Evolutionary conservation across 805 yeast genomes (phyloP), one percentile per base, ranked within the genome.

Genomic region (Hanseniaspora jakobsenii): DNA sequence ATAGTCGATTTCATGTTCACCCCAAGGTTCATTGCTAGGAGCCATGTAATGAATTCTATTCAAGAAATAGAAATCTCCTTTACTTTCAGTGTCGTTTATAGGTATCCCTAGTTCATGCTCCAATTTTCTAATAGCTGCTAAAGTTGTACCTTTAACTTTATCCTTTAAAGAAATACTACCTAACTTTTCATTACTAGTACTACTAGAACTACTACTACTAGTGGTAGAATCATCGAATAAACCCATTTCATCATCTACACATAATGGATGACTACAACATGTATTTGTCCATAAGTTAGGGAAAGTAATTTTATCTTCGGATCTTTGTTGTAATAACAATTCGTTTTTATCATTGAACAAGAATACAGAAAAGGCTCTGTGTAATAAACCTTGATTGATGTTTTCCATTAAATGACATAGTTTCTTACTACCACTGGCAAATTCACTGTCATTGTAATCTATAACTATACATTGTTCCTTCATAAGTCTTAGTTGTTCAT

Each of bases 241-340:
- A 9, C 96, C 96, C 58, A 86, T 66, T 62, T 91, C 99, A 29
- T 75, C 66, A 30, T 78, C 72, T 28, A 85, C 75, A 44, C 95
- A 85, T 43, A 91, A 69, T 8, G 99, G 99, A 61, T 91, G 99
- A 1, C 97, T 87, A 62, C 99, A 91, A 65, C 99, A 91, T 2
- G 99, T 91, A 62, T 91, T 91, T 21, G 99, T 91, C 99, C 99
- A 91, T 80, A 87, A 77, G 48, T 77, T 77, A 1, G 97, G 94
- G 63, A 91, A 91, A 1, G 99, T 91, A 65, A 91, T 91, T 62
- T 91, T 91, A 60, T 91, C 97, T 39, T 78, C 77, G 0, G 99
- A 97, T 54, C 99, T 77, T 66, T 89, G 96, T 66, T 91, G 99
- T 53, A 91, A 69, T 48, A 91, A 69, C 50, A 91, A 70, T 62